These are phyloP conservation scores for Solanum chmielewskii DNA, from an alignment of 257 asterid species.

Conservation along the genomic window DNA sequence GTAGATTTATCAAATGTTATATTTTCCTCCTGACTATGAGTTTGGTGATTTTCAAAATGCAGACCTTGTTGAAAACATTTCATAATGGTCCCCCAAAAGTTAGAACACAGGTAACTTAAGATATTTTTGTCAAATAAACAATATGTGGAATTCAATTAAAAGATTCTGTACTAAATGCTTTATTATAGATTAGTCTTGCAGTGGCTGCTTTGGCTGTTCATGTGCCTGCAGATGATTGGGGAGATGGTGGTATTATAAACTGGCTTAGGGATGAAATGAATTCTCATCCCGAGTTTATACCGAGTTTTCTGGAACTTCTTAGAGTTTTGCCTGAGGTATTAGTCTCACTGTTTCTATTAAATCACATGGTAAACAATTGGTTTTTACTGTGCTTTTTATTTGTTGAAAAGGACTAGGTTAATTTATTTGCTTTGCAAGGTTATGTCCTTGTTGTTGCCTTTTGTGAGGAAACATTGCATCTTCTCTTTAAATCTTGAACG, in stretches of 20 bases:
- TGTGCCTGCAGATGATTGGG: conserved; percentile 92
- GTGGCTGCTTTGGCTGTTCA: conserved; percentile 99
- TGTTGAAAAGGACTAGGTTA: background rate
- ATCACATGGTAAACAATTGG: background rate
- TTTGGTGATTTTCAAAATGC: conserved; percentile 23
- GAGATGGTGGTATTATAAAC: conserved; percentile 81
- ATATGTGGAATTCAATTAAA: conserved; percentile 8
- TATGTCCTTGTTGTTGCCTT: background rate
- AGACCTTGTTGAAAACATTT: conserved; percentile 83
- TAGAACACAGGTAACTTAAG: conserved; percentile 77
- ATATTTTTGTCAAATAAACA: conserved; percentile 4
- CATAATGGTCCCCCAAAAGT: conserved; percentile 92
- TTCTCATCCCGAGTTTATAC: conserved; percentile 76
- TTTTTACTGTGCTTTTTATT: background rate
- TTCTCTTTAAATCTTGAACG: background rate
- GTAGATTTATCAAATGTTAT: background rate
- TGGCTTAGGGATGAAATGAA: conserved; percentile 94
- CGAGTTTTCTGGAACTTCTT: conserved; percentile 95
- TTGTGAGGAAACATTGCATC: background rate
- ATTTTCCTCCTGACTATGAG: conserved; percentile 1
- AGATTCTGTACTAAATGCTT: conserved; percentile 28
- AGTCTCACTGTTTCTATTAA: background rate
- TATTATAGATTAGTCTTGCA: conserved; percentile 92
- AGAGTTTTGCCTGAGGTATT: conserved; percentile 95
- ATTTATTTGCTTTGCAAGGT: background rate